Evolutionary conservation across 805 yeast genomes (phyloP), one percentile per base, ranked within the genome.

Genomic region (Kuraishia cidri): DNA sequence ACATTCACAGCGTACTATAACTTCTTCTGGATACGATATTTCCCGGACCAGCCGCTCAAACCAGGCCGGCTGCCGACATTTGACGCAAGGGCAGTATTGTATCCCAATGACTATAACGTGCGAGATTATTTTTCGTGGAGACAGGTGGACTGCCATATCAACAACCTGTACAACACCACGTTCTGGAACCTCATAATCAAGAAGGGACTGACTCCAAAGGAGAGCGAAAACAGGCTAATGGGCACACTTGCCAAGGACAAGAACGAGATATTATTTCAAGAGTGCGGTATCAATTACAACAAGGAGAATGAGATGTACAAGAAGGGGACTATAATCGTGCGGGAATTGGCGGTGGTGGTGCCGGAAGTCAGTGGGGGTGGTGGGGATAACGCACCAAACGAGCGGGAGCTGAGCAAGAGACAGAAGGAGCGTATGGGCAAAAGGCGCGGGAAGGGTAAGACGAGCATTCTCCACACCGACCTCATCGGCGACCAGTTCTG

Each of bases 131-230:
- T 92, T 41, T 62, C 82, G 36, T 92, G 98, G 98, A 69, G 98
- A 43, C 97, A 85, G 50, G 97, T 80, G 1, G 98, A 92, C 51
- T 92, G 92, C 32, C 98, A 92, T 58, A 92, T 92, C 35, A 92
- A 92, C 54, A 92, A 92, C 52, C 57, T 92, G 38, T 92, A 90
- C 62, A 92, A 92, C 50, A 92, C 98, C 0, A 64, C 86, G 1
- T 92, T 92, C 52, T 92, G 98, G 98, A 64, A 75, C 5, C 62
- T 92, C 46, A 90, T 92, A 0, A 50, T 62, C 13, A 64, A 69
- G 39, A 87, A 92, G 12, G 79, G 78, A 0, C 36, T 82, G 56
- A 69, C 80, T 0, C 75, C 94, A 0, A 72, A 73, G 40, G 92
- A 86, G 24, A 94, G 97, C 0, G 97, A 92, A 47, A 66, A 75